Conservation (phyloP, 164 flowering plant genomes). For the Stephania japonica region DNA sequence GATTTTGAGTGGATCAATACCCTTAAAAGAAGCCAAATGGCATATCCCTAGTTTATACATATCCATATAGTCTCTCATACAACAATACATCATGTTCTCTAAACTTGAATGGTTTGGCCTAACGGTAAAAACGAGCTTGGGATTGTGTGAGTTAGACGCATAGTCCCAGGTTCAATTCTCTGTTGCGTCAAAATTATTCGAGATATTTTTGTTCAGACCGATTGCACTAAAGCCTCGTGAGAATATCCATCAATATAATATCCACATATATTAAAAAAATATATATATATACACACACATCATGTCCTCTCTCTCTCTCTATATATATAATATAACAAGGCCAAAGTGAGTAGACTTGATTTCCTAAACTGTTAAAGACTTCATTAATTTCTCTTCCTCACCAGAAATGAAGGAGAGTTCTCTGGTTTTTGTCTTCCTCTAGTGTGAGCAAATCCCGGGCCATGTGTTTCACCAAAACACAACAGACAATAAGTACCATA, state of each 20-base stretch:
- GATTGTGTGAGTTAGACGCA: too few relatives aligned
- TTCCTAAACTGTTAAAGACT: conserved; percentile 3
- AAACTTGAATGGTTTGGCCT: too few relatives aligned
- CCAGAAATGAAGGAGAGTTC: conserved; percentile 36
- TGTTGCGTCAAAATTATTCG: too few relatives aligned
- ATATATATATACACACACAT: background rate
- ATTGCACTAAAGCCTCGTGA: too few relatives aligned
- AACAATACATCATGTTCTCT: background rate
- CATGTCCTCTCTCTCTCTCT: too few relatives aligned
- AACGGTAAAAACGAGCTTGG: too few relatives aligned
- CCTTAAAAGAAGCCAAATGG: conserved; percentile 1
- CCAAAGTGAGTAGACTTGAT: conserved; percentile 6
- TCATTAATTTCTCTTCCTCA: conserved; percentile 1
- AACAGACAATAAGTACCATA: conserved; percentile 4
- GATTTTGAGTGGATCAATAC: background rate
- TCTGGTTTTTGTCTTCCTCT: conserved; percentile 50
- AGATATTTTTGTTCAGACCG: too few relatives aligned
- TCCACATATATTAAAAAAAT: too few relatives aligned
- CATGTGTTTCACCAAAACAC: conserved; percentile 21
- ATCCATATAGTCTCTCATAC: background rate
- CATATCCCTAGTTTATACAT: background rate
- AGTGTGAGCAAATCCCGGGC: conserved; percentile 28
- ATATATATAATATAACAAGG: conserved; percentile 9
- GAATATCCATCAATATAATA: too few relatives aligned
- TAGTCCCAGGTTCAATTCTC: too few relatives aligned